phyloP scores from a whole-genome alignment of 2,329 filamentous ascomycete species.

The Colletotrichum nymphaeae region DNA sequence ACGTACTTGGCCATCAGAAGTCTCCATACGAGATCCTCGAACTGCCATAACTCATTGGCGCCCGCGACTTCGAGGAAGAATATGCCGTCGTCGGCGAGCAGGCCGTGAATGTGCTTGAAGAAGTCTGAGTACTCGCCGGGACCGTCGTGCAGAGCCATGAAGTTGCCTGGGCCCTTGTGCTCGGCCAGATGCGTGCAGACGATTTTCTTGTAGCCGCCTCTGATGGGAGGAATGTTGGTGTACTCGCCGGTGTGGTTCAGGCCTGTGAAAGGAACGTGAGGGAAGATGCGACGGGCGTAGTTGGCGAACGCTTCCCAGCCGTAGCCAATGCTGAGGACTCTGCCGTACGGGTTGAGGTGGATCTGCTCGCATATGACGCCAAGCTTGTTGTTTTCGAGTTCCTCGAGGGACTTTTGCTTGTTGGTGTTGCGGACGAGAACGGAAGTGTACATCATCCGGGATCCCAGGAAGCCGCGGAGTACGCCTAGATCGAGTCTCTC shows the following conservation, averaged over 20 bases:
- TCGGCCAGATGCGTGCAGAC: not conserved
- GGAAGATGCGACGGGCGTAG: slow-evolving; percentile 78
- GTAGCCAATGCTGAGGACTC: slow-evolving; percentile 86
- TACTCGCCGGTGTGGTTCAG: not conserved
- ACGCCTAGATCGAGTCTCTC: not conserved
- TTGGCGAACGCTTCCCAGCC: slow-evolving; percentile 91
- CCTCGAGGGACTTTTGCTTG: slow-evolving; percentile 83
- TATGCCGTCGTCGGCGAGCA: not conserved
- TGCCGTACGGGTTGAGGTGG: slow-evolving; percentile 77
- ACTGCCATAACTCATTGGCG: not conserved
- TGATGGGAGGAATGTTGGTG: not conserved
- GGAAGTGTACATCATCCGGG: slow-evolving; percentile 93
- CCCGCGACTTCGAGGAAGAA: not conserved
- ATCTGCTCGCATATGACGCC: slow-evolving; percentile 91
- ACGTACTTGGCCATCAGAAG: not conserved
- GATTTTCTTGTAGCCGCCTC: not conserved
- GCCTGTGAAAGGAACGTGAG: not conserved
- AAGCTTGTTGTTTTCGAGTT: slow-evolving; percentile 92
- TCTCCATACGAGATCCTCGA: not conserved
- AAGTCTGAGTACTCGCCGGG: not conserved
- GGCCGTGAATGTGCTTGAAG: not conserved
- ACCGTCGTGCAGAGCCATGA: not conserved
- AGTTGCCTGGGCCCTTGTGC: not conserved
- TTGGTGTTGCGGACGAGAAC: slow-evolving; percentile 85
- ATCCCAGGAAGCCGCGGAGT: slow-evolving; percentile 83